Percentiles rank a stretch among this genome's conserved stretches.
These are phyloP conservation scores for Cardamine resedifolia DNA, from an alignment of 345 rosid species.

Conservation along the genomic window DNA sequence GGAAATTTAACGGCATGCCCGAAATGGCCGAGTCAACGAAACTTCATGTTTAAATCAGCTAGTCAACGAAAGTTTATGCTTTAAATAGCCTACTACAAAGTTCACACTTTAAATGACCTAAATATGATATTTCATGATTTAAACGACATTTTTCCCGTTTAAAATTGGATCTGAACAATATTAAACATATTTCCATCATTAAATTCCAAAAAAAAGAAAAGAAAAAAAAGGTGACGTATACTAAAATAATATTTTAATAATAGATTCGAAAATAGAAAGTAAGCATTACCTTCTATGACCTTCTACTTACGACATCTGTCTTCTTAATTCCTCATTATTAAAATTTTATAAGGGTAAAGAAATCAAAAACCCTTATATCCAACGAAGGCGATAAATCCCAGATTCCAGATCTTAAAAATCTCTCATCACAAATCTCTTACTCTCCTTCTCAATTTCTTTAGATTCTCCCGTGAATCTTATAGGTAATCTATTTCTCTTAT, in stretches of 20 bases:
- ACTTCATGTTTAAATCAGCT: no score
- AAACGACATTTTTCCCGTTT: no score
- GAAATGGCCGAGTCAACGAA: no score
- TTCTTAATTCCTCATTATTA: neutral
- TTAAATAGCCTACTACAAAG: no score
- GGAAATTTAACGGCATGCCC: no score
- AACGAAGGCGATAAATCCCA: neutral
- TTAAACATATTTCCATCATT: no score
- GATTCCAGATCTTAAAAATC: constrained; percentile 19
- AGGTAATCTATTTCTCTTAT: neutral
- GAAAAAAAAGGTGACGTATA: neutral
- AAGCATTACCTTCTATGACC: neutral
- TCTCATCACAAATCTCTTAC: constrained; percentile 6
- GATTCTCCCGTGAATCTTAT: neutral
- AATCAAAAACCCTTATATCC: constrained; percentile 8
- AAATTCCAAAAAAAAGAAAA: no score
- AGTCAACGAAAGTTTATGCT: no score
- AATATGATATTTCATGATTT: no score
- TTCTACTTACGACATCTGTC: neutral
- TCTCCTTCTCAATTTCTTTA: neutral
- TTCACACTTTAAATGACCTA: no score
- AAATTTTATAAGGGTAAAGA: neutral
- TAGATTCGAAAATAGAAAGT: neutral
- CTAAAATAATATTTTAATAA: neutral
- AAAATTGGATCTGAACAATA: no score